Conservation (phyloP, 805 yeast genomes). For the Sugiyamaella boreocaroliniensis region DNA sequence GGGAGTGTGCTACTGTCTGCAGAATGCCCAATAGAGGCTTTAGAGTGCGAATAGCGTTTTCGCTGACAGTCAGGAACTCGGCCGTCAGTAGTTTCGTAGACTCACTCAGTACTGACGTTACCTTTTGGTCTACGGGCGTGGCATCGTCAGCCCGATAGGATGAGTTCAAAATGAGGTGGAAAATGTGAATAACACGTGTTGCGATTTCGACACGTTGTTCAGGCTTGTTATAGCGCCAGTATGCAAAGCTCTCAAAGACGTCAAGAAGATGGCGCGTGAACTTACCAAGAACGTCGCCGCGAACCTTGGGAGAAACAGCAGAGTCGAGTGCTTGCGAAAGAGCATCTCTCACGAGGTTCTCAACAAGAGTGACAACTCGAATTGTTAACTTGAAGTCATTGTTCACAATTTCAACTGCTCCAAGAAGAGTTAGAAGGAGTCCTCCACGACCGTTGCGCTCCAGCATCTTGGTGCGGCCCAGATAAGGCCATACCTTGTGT, state of each 20-base stretch:
- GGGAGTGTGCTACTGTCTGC: constrained; percentile 38
- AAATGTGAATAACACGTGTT: constrained; percentile 44
- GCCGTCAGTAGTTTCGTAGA: constrained; percentile 47
- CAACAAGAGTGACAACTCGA: constrained; percentile 49
- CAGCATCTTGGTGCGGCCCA: constrained; percentile 59
- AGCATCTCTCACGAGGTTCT: constrained; percentile 44
- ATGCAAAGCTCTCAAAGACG: constrained; percentile 65
- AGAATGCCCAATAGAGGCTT: constrained; percentile 48
- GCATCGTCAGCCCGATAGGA: constrained; percentile 48
- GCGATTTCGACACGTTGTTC: constrained; percentile 60
- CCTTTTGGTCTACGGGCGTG: constrained; percentile 34
- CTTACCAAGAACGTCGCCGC: constrained; percentile 49
- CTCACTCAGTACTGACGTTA: constrained; percentile 45
- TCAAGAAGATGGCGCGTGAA: constrained; percentile 52
- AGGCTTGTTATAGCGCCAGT: constrained; percentile 57
- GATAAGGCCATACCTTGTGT: constrained; percentile 70
- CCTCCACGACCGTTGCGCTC: constrained; percentile 62
- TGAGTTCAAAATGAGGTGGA: constrained; percentile 46
- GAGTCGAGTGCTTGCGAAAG: constrained; percentile 31
- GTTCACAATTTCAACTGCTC: constrained; percentile 62
- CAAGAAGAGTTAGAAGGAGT: constrained; percentile 51
- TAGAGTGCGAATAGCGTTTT: constrained; percentile 47
- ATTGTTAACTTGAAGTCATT: constrained; percentile 64
- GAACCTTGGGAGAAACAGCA: constrained; percentile 36
- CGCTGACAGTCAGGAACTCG: constrained; percentile 48